phyloP scores from a whole-genome alignment of 2,329 filamentous ascomycete species.

The Pseudogymnoascus sp. region DNA sequence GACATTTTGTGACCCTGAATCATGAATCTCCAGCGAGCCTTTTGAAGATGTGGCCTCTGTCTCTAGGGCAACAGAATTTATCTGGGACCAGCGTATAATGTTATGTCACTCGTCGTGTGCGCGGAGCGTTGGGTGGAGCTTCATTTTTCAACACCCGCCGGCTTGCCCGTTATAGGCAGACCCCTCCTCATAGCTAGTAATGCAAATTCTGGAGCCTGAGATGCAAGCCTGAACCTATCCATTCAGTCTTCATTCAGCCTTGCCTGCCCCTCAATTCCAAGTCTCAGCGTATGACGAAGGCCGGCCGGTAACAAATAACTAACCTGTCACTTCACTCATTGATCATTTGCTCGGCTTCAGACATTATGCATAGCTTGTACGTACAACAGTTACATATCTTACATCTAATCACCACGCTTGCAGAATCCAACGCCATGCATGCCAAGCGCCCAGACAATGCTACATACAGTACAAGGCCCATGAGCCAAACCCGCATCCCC shows the following conservation, averaged over 20 bases:
- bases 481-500: constrained; percentile 7
- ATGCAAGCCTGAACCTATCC: neutral
- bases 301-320: neutral
- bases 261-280: neutral
- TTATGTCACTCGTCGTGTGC: neutral
- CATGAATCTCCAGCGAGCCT: neutral
- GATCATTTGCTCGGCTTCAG: neutral
- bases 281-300: neutral
- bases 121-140: neutral
- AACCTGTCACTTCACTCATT: neutral
- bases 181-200: neutral
- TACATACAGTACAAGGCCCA: neutral
- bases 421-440: neutral
- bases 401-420: neutral
- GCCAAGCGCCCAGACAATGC: neutral
- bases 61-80: constrained; percentile 1
- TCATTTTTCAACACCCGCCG: neutral
- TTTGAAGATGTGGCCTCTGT: neutral
- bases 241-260: neutral
- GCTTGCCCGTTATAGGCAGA: neutral
- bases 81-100: constrained; percentile 4
- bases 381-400: constrained; percentile 1
- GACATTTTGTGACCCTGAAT: neutral
- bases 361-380: constrained; percentile 6
- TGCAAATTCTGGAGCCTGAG: neutral